Conservation (phyloP, 345 rosid species). For the Gynandropsis gynandra region DNA sequence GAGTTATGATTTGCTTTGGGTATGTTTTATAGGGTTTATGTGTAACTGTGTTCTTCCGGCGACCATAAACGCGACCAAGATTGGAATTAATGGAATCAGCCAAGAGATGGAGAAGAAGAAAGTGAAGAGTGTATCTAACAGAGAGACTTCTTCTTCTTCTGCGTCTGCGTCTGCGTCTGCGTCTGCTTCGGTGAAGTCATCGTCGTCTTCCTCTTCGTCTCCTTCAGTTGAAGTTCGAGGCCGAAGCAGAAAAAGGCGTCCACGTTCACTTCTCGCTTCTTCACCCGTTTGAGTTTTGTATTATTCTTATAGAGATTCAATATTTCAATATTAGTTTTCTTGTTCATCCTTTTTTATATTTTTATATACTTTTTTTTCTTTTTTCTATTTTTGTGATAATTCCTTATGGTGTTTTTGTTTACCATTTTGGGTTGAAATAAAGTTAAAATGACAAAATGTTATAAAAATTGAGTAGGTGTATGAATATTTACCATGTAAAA, state of each 20-base stretch:
- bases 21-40: constrained; percentile 60
- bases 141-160: constrained; percentile 36
- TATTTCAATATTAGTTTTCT: background rate
- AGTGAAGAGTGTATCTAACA: constrained; percentile 38
- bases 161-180: constrained; percentile 55
- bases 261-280: constrained; percentile 36
- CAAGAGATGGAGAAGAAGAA: constrained; percentile 62
- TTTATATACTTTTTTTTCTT: no score
- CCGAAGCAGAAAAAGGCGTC: constrained; percentile 56
- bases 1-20: no score
- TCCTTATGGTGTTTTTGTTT: no score
- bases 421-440: no score
- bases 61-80: constrained; percentile 55
- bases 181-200: constrained; percentile 54
- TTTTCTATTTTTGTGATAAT: no score
- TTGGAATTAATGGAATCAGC: constrained; percentile 43
- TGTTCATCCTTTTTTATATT: no score
- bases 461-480: no score
- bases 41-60: constrained; percentile 93
- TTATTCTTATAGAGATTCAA: background rate
- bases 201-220: constrained; percentile 53
- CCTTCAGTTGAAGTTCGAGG: constrained; percentile 54
- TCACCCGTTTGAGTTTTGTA: constrained; percentile 23
- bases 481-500: no score
- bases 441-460: no score